Evolutionary conservation across 192 early-diverging fungal genomes (phyloP), one percentile per base, ranked within the genome.

Genomic region (Coemansia sp.): DNA sequence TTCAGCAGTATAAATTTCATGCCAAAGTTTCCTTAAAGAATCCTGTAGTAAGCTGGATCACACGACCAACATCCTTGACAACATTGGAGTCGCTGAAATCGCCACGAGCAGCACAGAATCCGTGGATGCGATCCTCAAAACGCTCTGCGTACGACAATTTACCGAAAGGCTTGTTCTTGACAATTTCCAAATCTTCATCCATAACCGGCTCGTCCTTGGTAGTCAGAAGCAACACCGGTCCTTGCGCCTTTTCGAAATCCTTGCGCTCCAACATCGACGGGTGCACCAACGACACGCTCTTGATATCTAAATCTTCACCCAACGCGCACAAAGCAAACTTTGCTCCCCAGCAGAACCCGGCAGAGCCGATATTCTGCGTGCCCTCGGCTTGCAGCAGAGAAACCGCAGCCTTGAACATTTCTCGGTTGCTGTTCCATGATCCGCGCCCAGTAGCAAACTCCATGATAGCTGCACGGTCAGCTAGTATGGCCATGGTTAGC

Each of bases 331-430:
- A 65, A 18, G 79, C 57, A 50, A 86, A 60, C 72, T 82, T 78
- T 12, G 75, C 82, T 35, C 87, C 84, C 84, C 85, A 87, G 75
- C 85, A 87, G 57, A 84, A 82, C n/a, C 85, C 87, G 55, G 82
- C 67, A n/a, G 80, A 58, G 40, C 80, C 82, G 50, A 81, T 62
- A 1, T 62, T 48, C 19, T 56, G 59, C 45, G 62, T 62, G 40
- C 85, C 84, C 9, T 72, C 59, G 19, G 35, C 41, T 11, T 64
- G 67, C 48, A 88, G 63, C 13, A 78, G 44, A 16, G 73, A 61
- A 31, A 41, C 49, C 37, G 56, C 61, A n/a, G 51, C 53, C 20
- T 47, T 18, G 45, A 68, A 56, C 13, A 73, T 28, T 8, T 59
- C 45, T 33, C 38, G 35, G 47, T 56, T 56, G 26, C 31, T 20